A percentile compares a stretch with the other conserved stretches of the same genome.
Conservation (phyloP, 768 basidiomycete genomes). For the Daedaleopsis sinensis region DNA sequence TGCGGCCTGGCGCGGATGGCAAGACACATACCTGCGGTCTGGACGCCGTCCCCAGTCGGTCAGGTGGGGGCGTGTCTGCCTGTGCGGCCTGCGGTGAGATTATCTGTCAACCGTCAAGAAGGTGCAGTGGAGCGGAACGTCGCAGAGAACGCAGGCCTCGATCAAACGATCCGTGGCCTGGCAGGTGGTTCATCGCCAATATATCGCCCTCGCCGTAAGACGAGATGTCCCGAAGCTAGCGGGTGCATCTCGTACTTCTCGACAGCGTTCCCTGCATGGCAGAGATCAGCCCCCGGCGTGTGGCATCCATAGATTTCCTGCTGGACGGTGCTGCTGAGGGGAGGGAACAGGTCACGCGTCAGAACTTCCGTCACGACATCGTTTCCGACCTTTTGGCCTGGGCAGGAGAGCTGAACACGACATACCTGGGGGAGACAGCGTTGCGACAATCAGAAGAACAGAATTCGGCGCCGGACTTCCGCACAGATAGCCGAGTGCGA, state of each 20-base stretch:
- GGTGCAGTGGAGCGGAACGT: not conserved
- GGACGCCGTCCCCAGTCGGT: not conserved
- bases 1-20: not conserved
- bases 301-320: not conserved
- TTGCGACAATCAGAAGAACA: constrained; percentile 8
- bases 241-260: not conserved
- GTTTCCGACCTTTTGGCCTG: not conserved
- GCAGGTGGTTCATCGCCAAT: not conserved
- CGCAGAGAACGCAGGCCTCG: not conserved
- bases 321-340: not conserved
- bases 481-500: constrained; percentile 16
- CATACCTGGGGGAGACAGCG: not conserved
- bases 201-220: not conserved
- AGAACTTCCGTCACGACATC: not conserved
- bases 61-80: not conserved
- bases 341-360: not conserved
- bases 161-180: not conserved
- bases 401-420: not conserved
- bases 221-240: not conserved
- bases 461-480: constrained; percentile 7
- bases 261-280: not conserved
- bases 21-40: not conserved
- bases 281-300: not conserved
- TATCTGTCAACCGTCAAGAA: not conserved
- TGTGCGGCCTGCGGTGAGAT: not conserved